phyloP scores from a whole-genome alignment of 345 rosid species.

The Eucalyptus rudis region DNA sequence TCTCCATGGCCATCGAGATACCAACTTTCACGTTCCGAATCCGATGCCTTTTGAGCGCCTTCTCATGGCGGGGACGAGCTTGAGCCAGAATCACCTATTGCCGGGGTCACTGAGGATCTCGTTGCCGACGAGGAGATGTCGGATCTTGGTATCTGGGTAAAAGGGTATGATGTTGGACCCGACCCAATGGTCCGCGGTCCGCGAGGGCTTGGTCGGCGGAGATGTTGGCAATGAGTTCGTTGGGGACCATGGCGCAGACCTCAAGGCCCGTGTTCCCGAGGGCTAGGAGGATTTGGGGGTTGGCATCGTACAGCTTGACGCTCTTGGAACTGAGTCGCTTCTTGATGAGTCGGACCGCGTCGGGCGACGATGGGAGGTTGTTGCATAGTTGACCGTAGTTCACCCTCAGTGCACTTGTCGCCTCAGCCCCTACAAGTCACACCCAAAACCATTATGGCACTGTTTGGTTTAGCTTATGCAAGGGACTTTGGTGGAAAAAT shows the following conservation, averaged over 20 bases:
- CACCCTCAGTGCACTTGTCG: conserved; percentile 46
- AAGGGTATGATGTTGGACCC: conserved; percentile 27
- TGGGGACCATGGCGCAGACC: conserved; percentile 63
- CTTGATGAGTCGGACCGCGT: conserved; percentile 33
- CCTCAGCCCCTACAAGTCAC: conserved; percentile 18
- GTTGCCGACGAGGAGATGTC: conserved; percentile 79
- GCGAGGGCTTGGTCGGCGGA: conserved; percentile 26
- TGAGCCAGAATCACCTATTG: conserved; percentile 18
- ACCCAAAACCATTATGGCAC: not conserved
- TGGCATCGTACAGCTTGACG: conserved; percentile 68
- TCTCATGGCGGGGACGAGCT: conserved; percentile 70
- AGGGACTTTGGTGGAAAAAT: accelerated
- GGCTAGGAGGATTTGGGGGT: conserved; percentile 48
- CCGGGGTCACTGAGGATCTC: conserved; percentile 34
- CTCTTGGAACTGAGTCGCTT: conserved; percentile 30
- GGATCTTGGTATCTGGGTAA: conserved; percentile 51
- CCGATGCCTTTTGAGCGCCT: conserved; percentile 21
- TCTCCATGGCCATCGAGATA: conserved; percentile 48
- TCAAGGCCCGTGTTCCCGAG: conserved; percentile 37
- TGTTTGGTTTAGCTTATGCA: accelerated
- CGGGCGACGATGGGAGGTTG: conserved; percentile 46
- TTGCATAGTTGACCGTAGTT: conserved; percentile 78
- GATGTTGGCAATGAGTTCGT: conserved; percentile 37
- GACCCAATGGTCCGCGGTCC: conserved; percentile 64
- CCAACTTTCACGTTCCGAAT: conserved; percentile 58